Conservation (phyloP, 495 filamentous ascomycete genomes). For the Beverwykella pulmonaria region DNA sequence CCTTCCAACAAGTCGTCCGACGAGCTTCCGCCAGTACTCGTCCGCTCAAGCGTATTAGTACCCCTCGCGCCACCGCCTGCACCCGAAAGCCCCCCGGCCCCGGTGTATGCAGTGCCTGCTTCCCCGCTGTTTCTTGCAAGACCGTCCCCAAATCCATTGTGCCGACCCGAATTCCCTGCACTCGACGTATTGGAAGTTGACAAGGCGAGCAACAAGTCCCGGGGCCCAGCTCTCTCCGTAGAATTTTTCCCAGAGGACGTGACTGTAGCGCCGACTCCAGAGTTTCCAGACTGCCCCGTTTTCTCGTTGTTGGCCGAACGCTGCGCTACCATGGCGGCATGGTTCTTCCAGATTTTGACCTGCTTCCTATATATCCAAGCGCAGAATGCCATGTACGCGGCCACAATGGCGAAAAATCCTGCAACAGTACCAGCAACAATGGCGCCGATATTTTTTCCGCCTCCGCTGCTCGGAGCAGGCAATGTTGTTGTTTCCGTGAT, state of each 20-base stretch:
- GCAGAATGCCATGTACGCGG: constrained; percentile 70
- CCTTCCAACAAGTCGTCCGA: constrained; percentile 62
- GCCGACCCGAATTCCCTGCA: background rate
- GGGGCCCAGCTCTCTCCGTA: background rate
- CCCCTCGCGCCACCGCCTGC: background rate
- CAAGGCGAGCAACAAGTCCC: background rate
- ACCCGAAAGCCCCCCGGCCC: constrained; percentile 13
- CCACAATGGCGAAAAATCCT: constrained; percentile 59
- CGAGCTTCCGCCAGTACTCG: constrained; percentile 46
- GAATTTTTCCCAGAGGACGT: constrained; percentile 22
- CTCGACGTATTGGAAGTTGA: constrained; percentile 4
- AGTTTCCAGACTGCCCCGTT: constrained; percentile 8
- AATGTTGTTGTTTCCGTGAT: constrained; percentile 54
- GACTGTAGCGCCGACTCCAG: constrained; percentile 17
- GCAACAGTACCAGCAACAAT: constrained; percentile 66
- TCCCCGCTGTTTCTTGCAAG: constrained; percentile 6
- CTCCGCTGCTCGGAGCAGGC: constrained; percentile 20
- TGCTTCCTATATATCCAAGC: constrained; percentile 69
- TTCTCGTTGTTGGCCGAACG: constrained; percentile 39
- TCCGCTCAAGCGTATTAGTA: constrained; percentile 25
- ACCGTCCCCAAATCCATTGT: background rate
- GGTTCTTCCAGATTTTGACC: constrained; percentile 61
- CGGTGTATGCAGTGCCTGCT: constrained; percentile 39
- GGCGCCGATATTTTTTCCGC: constrained; percentile 47
- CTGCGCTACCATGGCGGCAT: constrained; percentile 60